Evolutionary conservation across 257 asterid genomes (phyloP).

Genomic region (Solanum piurae): DNA sequence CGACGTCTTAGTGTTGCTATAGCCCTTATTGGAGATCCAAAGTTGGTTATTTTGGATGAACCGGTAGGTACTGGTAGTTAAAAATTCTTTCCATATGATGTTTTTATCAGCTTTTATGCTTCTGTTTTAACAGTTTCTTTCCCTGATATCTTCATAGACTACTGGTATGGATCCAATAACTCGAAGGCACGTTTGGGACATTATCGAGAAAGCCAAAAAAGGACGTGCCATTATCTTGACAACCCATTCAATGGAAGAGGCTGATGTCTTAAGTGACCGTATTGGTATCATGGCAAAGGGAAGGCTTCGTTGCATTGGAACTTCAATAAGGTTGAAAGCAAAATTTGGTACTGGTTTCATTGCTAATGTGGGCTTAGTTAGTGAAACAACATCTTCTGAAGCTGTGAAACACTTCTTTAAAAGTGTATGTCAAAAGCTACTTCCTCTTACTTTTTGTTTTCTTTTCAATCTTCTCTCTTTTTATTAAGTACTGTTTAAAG

Average conservation of each 20-base stretch:
- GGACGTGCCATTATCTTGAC: constrained; percentile 87
- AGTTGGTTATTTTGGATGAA: constrained; percentile 73
- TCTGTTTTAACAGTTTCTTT: not conserved
- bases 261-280: constrained; percentile 81
- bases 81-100: not conserved
- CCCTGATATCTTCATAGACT: constrained; percentile 31
- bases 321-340: constrained; percentile 85
- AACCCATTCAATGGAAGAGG: constrained; percentile 98
- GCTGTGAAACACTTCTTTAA: constrained; percentile 72
- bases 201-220: constrained; percentile 72
- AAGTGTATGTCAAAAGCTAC: constrained; percentile 37
- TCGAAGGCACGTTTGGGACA: constrained; percentile 91
- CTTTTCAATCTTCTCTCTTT: not conserved
- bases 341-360: constrained; percentile 83
- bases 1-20: constrained; percentile 91
- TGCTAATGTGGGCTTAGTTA: constrained; percentile 65
- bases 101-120: not conserved
- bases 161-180: constrained; percentile 97
- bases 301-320: constrained; percentile 92
- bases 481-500: not conserved
- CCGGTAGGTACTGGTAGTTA: constrained; percentile 42
- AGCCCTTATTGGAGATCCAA: constrained; percentile 86
- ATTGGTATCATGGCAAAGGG: constrained; percentile 97
- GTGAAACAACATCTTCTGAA: constrained; percentile 19
- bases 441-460: not conserved